Conservation (phyloP, 2,329 filamentous ascomycete genomes). For the Rhexocercosporidium sp. region DNA sequence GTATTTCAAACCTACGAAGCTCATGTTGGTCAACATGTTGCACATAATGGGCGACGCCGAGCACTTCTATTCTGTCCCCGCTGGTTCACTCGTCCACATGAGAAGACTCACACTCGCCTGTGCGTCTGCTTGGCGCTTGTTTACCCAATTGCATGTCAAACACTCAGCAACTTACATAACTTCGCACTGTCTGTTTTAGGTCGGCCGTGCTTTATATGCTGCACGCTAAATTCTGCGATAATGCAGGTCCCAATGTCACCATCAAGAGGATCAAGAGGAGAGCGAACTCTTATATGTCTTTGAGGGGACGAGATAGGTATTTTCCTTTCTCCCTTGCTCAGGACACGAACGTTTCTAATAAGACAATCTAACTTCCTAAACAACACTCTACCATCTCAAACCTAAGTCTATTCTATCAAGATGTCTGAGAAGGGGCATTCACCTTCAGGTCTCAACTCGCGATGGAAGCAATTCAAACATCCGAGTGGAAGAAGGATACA, state of each 20-base stretch:
- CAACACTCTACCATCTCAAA: neutral
- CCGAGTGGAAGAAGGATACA: conserved; percentile 2
- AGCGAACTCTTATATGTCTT: neutral
- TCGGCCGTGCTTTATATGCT: neutral
- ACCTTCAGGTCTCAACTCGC: neutral
- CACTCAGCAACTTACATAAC: conserved; percentile 5
- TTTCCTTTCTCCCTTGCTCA: neutral
- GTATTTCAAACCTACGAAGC: neutral
- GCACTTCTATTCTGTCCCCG: neutral
- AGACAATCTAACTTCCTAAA: neutral
- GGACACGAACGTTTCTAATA: neutral
- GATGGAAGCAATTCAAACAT: neutral
- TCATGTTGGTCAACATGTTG: neutral
- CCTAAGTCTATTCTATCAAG: neutral
- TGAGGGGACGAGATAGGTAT: neutral
- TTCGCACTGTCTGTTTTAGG: neutral
- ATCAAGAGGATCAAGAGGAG: neutral
- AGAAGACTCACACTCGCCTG: neutral
- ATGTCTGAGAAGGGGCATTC: neutral
- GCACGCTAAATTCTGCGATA: conserved; percentile 3
- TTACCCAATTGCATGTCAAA: neutral
- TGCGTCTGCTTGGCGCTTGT: neutral
- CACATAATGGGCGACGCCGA: neutral
- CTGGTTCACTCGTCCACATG: neutral
- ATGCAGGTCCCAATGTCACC: neutral